Base-by-base conservation (phyloP, 2,329 filamentous ascomycete species). In the Ophiostoma triangulosporum region DNA sequence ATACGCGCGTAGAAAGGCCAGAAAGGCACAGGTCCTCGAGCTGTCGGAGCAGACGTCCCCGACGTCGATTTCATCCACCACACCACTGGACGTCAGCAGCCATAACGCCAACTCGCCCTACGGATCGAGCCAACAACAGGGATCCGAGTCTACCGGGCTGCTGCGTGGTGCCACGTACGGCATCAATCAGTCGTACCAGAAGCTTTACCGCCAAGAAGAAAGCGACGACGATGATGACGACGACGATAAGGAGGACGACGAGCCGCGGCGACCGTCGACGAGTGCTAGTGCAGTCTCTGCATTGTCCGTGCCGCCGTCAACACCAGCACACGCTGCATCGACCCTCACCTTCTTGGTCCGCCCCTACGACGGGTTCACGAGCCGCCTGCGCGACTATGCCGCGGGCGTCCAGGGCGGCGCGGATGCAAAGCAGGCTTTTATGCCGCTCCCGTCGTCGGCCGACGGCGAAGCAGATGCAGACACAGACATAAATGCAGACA, bases 321-420 rank as follows among this genome's bases (percentile, higher is more conserved):
- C 27, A 29, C 48, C 48, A 3, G 40, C 48, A 6, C 27, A 46
- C 14, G 50, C 50, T 12, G 50, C 52, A 6, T 36, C 52, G 24
- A 51, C 12, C 54, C 50, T 36, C 51, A 58, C 26, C 33, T 60
- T 60, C 50, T 50, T 45, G 33, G 45, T 60, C 15, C 56, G 56
- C 2, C 59, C 59, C 12, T 56, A 54, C 48, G 54, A 58, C 38
- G 58, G 59, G 48, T 60, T 58, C 56, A 60, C 59, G 14, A 48
- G 53, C 29, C 51, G 53, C 49, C 58, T 60, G 9, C 35, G 20
- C 22, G 29, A 54, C 12, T 22, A 53, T 57, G 58, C 55, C 11
- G 45, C 33, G 0, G 33, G 51, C 33, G 29, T 58, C 51, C 57
- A 56, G 52, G 54, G 57, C 50, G 50, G 58, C 49, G 45, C 51